A percentile compares a stretch with the other conserved stretches of the same genome.
These are phyloP conservation scores for Penicillium canariense DNA, from an alignment of 495 filamentous ascomycete species.

Conservation along the genomic window DNA sequence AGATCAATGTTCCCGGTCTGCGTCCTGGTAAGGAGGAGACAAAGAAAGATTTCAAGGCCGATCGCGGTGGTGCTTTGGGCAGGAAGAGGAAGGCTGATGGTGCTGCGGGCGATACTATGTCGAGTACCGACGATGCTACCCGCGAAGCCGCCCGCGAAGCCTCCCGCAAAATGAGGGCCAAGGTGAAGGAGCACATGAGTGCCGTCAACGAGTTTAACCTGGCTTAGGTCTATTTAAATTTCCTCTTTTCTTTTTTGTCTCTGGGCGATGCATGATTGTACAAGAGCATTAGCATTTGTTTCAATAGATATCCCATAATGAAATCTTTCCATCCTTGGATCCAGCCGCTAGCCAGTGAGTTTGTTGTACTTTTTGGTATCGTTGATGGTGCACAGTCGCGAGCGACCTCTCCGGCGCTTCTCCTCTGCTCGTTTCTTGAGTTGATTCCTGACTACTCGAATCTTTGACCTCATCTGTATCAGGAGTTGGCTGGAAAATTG, in stretches of 20 bases:
- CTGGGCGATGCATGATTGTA: constrained; percentile 26
- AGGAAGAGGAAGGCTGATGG: constrained; percentile 38
- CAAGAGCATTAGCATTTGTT: constrained; percentile 33
- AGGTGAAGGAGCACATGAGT: constrained; percentile 76
- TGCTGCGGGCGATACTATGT: constrained; percentile 37
- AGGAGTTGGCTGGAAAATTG: background rate
- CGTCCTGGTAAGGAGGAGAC: constrained; percentile 41
- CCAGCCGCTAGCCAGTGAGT: constrained; percentile 91
- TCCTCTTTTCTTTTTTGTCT: constrained; percentile 11
- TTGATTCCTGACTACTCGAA: background rate
- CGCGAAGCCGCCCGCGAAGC: constrained; percentile 57
- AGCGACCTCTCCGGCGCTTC: constrained; percentile 22
- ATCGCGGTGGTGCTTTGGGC: constrained; percentile 32
- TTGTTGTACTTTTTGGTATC: constrained; percentile 60
- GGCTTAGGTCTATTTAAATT: constrained; percentile 49
- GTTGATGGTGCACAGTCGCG: constrained; percentile 56
- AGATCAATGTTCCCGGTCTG: constrained; percentile 72
- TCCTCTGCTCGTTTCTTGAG: background rate
- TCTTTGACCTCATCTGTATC: background rate
- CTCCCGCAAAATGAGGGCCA: constrained; percentile 70
- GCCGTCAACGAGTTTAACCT: constrained; percentile 84
- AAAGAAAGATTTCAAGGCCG: constrained; percentile 50
- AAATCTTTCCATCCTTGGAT: constrained; percentile 93
- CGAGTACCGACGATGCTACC: constrained; percentile 61
- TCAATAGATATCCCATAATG: constrained; percentile 93